Percentiles rank a stretch among this genome's conserved stretches.
phyloP scores from a whole-genome alignment of 441 rosid species.

The Breynia disticha region DNA sequence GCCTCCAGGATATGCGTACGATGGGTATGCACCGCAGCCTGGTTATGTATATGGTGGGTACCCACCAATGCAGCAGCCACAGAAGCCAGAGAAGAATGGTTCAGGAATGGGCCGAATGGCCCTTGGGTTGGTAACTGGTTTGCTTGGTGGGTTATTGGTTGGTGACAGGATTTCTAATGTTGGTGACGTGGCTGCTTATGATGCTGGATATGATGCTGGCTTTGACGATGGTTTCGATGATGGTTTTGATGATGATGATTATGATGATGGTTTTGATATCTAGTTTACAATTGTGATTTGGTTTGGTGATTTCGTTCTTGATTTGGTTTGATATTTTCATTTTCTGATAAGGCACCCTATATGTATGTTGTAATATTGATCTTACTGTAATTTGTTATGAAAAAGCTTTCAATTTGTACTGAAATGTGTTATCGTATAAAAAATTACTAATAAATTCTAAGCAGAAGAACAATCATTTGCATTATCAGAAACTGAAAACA shows the following conservation, averaged over 20 bases:
- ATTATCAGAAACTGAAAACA: no score
- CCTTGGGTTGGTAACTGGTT: constrained; percentile 51
- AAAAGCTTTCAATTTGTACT: no score
- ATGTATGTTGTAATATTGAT: no score
- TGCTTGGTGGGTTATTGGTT: constrained; percentile 49
- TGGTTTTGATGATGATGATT: constrained; percentile 15
- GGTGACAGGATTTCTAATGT: constrained; percentile 51
- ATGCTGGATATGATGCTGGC: constrained; percentile 15
- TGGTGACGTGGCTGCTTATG: constrained; percentile 19
- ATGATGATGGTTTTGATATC: constrained; percentile 28
- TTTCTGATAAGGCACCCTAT: no score
- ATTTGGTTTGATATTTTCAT: background rate
- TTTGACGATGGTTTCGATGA: constrained; percentile 29
- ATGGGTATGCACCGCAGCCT: no score
- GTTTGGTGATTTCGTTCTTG: background rate
- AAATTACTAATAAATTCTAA: no score
- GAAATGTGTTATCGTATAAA: no score
- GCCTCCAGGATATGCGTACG: no score
- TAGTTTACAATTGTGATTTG: background rate
- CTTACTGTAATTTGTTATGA: no score
- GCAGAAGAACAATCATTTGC: no score
- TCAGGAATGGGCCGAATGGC: constrained; percentile 35
- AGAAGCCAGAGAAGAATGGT: constrained; percentile 38
- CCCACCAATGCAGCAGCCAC: constrained; percentile 22
- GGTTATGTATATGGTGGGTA: no score